Conservation (phyloP, 495 filamentous ascomycete species). For the Durotheca rogersii region DNA sequence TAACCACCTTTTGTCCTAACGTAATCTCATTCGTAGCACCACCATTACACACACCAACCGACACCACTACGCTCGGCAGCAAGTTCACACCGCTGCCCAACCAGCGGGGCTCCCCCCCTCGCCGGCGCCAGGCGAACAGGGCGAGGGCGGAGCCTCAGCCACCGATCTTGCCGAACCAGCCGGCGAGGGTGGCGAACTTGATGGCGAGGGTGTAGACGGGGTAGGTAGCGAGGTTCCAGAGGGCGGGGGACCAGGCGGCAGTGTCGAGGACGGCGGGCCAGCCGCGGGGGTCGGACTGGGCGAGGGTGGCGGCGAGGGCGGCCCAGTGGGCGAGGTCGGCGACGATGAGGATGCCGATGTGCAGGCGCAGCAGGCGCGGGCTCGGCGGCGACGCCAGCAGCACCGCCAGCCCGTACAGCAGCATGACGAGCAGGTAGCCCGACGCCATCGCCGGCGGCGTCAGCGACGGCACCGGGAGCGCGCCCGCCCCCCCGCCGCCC, state of each 20-base stretch:
- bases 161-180: constrained; percentile 20
- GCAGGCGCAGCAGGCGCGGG: constrained; percentile 18
- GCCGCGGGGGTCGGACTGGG: constrained; percentile 19
- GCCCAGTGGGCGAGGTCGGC: constrained; percentile 29
- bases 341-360: constrained; percentile 19
- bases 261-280: constrained; percentile 25
- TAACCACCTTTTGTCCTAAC: too few relatives aligned
- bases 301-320: constrained; percentile 24
- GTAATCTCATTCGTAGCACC: too few relatives aligned
- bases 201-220: constrained; percentile 15
- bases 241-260: constrained; percentile 9
- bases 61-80: too few relatives aligned
- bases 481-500: too few relatives aligned
- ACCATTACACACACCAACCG: too few relatives aligned
- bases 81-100: too few relatives aligned
- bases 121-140: not conserved
- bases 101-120: too few relatives aligned
- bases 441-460: constrained; percentile 8
- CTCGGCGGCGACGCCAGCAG: constrained; percentile 31
- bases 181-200: constrained; percentile 24
- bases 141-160: not conserved
- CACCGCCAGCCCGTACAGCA: constrained; percentile 43
- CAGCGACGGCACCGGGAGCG: too few relatives aligned
- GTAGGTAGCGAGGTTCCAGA: constrained; percentile 18
- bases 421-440: constrained; percentile 34